Base-by-base conservation (phyloP, 176 grass and related monocot genomes). In the Oryza glaberrima region DNA sequence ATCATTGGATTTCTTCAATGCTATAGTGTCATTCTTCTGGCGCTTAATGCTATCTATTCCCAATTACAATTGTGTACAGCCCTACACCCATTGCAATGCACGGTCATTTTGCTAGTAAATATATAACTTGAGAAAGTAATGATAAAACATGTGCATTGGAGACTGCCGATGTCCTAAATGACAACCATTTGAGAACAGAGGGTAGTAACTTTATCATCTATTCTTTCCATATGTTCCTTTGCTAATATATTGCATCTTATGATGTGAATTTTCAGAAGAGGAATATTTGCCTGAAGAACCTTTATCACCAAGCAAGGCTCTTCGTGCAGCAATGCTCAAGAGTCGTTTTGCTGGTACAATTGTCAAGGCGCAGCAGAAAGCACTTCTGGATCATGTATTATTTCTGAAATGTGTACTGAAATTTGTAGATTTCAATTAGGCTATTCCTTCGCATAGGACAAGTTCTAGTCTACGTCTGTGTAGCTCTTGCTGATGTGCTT, bases 281-380 rank as follows among this genome's bases (percentile, higher is more conserved):
- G 74, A 75, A 83, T 46, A 90, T 92, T 73, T 86, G 41, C 89
- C 48, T 6, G 84, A 79, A 15, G 88, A 91, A 84, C 90, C 84
- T 67, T 73, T 94, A 65, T 98, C 95, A 47, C 92, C 95, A 82
- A 77, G 70, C 65, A 98, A 83, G 86, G 95, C 95, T 82, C 90
- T 98, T 49, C 92, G 95, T 72, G 85, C 87, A 82, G 95, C 92
- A 74, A 91, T 93, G 52, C 81, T 98, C 54, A 98, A 86, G 84
- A 86, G 63, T 4, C 90, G 88, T 86, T 95, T 98, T 93, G 92
- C 95, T 69, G 88, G 88, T 70, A 97, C 95, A 67, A 97, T 97
- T 26, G 84, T 94, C 47, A 97, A 97, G 88, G 92, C 92, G 1
- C 88, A 97, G 36, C 84, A 94, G 64, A 89, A 87, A 36, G 82